Percentiles rank a stretch among this genome's conserved stretches.
These are phyloP conservation scores for Arabidopsis hybrid DNA, from an alignment of 441 rosid genomes.

Conservation along the genomic window DNA sequence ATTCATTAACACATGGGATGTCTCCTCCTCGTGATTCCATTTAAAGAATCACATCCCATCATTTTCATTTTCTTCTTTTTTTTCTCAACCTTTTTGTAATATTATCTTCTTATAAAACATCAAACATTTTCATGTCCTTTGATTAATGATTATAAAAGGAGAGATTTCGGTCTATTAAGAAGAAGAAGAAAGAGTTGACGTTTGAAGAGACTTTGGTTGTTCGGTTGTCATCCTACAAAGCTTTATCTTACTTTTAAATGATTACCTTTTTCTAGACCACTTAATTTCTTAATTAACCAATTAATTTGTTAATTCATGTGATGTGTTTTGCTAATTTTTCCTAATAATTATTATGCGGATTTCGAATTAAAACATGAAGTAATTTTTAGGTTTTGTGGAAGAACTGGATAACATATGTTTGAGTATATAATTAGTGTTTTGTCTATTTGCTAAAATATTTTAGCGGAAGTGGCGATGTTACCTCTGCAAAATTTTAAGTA, in stretches of 20 bases:
- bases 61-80: conserved; percentile 22
- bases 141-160: conserved; percentile 6
- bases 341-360: background rate
- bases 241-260: conserved; percentile 20
- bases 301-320: conserved; percentile 27
- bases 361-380: background rate
- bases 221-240: conserved; percentile 37
- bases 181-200: conserved; percentile 31
- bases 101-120: conserved; percentile 17
- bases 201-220: conserved; percentile 44
- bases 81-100: conserved; percentile 26
- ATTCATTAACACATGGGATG: conserved; percentile 45
- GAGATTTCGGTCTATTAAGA: conserved; percentile 13
- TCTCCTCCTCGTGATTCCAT: conserved; percentile 48
- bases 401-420: background rate
- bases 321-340: conserved; percentile 24
- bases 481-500: too few relatives aligned
- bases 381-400: too few relatives aligned
- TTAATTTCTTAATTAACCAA: conserved; percentile 13
- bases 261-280: conserved; percentile 15
- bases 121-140: background rate
- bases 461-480: too few relatives aligned
- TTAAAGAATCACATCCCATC: conserved; percentile 46
- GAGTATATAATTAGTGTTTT: background rate
- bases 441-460: too few relatives aligned